Conservation (phyloP, 495 filamentous ascomycete genomes). For the Talaromyces proteolyticus region DNA sequence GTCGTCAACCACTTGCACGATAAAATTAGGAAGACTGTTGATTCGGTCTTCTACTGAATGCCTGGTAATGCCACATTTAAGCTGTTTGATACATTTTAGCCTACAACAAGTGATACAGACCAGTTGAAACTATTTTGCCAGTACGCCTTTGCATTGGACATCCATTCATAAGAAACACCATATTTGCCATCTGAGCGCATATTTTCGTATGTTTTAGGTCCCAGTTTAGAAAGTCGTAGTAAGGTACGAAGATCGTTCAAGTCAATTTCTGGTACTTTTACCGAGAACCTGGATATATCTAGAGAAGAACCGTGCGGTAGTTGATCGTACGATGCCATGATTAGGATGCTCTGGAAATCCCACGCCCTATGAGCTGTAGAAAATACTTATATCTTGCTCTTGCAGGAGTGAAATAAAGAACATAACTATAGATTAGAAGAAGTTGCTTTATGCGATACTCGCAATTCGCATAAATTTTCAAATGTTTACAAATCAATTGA, state of each 20-base stretch:
- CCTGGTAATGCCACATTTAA: neutral
- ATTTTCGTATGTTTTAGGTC: slow-evolving; percentile 1
- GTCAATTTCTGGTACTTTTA: no score
- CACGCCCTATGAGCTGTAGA: no score
- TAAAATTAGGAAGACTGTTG: slow-evolving; percentile 2
- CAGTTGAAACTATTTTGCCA: neutral
- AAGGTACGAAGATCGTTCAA: neutral
- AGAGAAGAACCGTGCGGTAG: no score
- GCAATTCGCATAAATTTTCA: no score
- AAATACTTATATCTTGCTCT: no score
- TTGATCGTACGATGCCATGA: no score
- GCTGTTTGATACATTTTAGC: neutral
- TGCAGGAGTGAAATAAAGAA: no score
- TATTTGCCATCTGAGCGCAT: neutral
- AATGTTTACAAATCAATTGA: no score
- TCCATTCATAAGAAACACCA: neutral
- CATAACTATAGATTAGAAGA: no score
- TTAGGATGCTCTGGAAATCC: no score
- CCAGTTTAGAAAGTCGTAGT: neutral
- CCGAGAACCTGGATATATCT: no score
- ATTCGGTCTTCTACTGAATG: neutral
- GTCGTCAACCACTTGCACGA: neutral
- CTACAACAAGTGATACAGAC: neutral
- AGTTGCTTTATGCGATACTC: no score
- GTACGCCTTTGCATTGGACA: neutral